Base-by-base conservation (phyloP, 192 early-diverging fungal genomes). In the Entomortierella lignicola region DNA sequence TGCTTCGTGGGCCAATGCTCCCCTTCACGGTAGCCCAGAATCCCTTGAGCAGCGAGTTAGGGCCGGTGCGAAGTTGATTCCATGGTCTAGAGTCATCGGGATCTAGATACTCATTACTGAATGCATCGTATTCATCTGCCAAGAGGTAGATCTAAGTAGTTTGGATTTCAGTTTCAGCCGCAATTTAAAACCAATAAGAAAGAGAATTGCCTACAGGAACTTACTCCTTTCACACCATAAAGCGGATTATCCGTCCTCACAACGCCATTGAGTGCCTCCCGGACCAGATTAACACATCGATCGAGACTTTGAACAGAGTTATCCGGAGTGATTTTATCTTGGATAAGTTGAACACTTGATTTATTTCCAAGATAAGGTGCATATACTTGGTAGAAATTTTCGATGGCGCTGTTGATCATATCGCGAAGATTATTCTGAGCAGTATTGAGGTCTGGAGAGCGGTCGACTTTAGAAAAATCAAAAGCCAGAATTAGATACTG, bases 41-140 rank as follows among this genome's bases (percentile, higher is more conserved):
- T n/a, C 64, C 77, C 37, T 81, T 81, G 39, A 81, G 69, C 43
- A 66, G 56, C 4, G 69, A 72, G 37, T 66, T 58, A 12, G 60
- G 17, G 8, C 54, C 27, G 20, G 2, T 47, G 30, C 56, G 31
- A 17, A 54, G 48, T 27, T 51, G n/a, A 34, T 75, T 26, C 69
- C 69, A 62, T 41, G 47, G 59, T 44, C 47, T 54, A 66, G 27
- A 8, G 34, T 80, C 68, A 27, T 60, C 60, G 20, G 58, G 67
- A 59, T 54, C 26, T 26, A 81, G 55, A 55, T 34, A 72, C 58
- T 72, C 57, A 51, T 81, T 72, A 52, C 47, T 66, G 51, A 72
- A 81, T 32, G 69, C 63, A 42, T 81, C 77, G 34, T 71, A 81
- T 70, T 81, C 77, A 50, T 72, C 69, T 23, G 77, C 77, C 27